These are phyloP conservation scores for Phanerochaete sordida DNA, from an alignment of 768 basidiomycete genomes.

Conservation along the genomic window DNA sequence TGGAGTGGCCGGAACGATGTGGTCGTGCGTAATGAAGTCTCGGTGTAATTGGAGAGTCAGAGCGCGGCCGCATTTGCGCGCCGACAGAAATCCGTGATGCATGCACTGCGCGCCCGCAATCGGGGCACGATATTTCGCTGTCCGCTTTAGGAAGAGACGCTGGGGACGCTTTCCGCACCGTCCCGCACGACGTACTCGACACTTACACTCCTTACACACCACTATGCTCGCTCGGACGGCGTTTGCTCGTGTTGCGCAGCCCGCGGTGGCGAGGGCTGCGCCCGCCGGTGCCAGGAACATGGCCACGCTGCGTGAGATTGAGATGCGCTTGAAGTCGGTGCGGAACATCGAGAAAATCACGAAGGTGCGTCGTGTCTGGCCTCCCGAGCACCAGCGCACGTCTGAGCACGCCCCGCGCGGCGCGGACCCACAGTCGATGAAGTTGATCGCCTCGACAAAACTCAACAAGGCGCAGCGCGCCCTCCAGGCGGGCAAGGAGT, in stretches of 20 bases:
- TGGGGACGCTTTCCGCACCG: slow-evolving; percentile 18
- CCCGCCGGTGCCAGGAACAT: slow-evolving; percentile 70
- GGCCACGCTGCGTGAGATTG: slow-evolving; percentile 98
- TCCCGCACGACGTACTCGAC: slow-evolving; percentile 22
- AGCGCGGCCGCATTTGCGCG: neutral
- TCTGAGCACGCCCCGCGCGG: neutral
- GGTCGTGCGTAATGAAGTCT: slow-evolving; percentile 10
- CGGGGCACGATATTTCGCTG: neutral
- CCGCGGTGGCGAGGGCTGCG: slow-evolving; percentile 34
- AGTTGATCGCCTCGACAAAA: slow-evolving; percentile 99
- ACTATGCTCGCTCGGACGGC: slow-evolving; percentile 50
- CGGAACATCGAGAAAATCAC: slow-evolving; percentile 99
- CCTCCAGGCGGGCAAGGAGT: slow-evolving; percentile 87
- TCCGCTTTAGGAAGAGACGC: slow-evolving; percentile 6
- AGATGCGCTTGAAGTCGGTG: slow-evolving; percentile 94
- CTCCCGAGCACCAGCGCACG: neutral
- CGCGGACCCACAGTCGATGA: slow-evolving; percentile 71
- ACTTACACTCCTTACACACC: slow-evolving; percentile 14
- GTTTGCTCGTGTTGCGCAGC: slow-evolving; percentile 42
- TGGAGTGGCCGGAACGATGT: neutral
- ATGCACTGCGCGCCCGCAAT: neutral
- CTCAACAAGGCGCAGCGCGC: slow-evolving; percentile 93
- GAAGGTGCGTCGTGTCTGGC: slow-evolving; percentile 54
- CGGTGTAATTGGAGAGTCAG: neutral
- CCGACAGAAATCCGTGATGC: neutral